Conservation (phyloP, 306 rosid genomes). For the Gastrolobium villosum region DNA sequence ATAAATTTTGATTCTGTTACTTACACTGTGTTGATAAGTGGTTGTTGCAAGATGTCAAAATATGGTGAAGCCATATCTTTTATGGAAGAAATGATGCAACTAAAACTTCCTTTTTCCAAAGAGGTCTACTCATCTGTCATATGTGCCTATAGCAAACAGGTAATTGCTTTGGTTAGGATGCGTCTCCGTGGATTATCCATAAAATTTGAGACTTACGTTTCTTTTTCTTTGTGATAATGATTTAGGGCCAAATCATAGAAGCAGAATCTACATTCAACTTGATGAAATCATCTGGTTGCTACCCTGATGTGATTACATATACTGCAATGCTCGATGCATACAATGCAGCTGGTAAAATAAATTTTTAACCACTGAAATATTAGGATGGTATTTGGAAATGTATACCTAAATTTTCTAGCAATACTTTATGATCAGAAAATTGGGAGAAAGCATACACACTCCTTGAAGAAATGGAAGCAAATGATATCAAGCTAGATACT, state of each 20-base stretch:
- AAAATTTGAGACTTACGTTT: slow-evolving; percentile 38
- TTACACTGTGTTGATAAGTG: slow-evolving; percentile 87
- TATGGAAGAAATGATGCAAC: slow-evolving; percentile 71
- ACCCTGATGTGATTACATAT: slow-evolving; percentile 80
- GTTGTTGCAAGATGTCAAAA: slow-evolving; percentile 90
- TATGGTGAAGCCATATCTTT: slow-evolving; percentile 72
- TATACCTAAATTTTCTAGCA: slow-evolving; percentile 30
- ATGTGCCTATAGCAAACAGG: slow-evolving; percentile 89
- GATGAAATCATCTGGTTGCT: slow-evolving; percentile 73
- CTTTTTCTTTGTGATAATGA: slow-evolving; percentile 40
- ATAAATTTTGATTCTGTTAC: slow-evolving; percentile 81
- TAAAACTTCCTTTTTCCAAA: slow-evolving; percentile 73
- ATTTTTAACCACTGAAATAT: slow-evolving; percentile 33
- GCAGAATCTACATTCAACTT: slow-evolving; percentile 80
- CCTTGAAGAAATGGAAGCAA: slow-evolving; percentile 82
- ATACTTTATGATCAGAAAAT: slow-evolving; percentile 63
- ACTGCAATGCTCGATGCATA: slow-evolving; percentile 90
- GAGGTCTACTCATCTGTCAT: slow-evolving; percentile 86
- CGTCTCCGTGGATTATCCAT: slow-evolving; percentile 32
- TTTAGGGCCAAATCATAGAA: slow-evolving; percentile 74
- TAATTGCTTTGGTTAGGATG: slow-evolving; percentile 50
- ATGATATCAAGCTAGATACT: slow-evolving; percentile 70
- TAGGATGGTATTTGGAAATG: slow-evolving; percentile 37
- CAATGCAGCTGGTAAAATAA: slow-evolving; percentile 68
- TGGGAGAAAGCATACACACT: slow-evolving; percentile 82